These are phyloP conservation scores for Sporobolomyces phaffii DNA, from an alignment of 768 basidiomycete species.

Conservation along the genomic window DNA sequence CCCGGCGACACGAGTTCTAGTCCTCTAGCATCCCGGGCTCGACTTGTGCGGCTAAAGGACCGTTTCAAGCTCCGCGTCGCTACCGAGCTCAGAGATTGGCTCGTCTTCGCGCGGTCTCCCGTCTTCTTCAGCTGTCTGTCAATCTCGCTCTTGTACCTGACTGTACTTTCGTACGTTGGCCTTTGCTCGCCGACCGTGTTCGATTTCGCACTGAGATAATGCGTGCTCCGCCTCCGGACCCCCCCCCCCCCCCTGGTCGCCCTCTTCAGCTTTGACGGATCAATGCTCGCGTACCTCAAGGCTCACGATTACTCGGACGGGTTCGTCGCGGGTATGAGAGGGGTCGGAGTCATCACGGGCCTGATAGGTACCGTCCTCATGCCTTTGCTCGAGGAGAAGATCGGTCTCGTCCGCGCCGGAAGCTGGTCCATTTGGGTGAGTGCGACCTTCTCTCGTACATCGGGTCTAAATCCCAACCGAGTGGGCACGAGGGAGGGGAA, in stretches of 20 bases:
- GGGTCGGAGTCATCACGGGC: slow-evolving; percentile 47
- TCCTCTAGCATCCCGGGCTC: too few species aligned
- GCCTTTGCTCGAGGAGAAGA: slow-evolving; percentile 48
- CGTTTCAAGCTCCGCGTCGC: background rate
- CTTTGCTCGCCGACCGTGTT: too few species aligned
- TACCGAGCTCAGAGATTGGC: slow-evolving; percentile 45
- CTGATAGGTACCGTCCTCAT: slow-evolving; percentile 52
- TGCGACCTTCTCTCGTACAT: too few species aligned
- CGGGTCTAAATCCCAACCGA: too few species aligned
- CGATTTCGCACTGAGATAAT: too few species aligned
- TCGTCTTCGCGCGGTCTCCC: slow-evolving; percentile 48
- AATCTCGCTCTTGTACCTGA: slow-evolving; percentile 52
- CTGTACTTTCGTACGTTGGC: slow-evolving; percentile 46
- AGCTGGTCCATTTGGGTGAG: slow-evolving; percentile 52
- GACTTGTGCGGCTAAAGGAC: too few species aligned
- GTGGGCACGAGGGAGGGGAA: too few species aligned
- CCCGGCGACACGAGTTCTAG: too few species aligned
- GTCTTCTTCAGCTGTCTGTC: slow-evolving; percentile 51
- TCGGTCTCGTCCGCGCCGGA: slow-evolving; percentile 53
- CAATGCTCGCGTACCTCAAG: slow-evolving; percentile 55
- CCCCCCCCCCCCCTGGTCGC: too few species aligned
- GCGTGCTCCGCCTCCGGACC: too few species aligned
- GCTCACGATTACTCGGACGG: slow-evolving; percentile 51
- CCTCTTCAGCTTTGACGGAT: slow-evolving; percentile 53
- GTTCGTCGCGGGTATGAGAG: slow-evolving; percentile 55